Evolutionary conservation across 108 stramenopile species (phyloP).

Genomic region (Discostella pseudostelligera): DNA sequence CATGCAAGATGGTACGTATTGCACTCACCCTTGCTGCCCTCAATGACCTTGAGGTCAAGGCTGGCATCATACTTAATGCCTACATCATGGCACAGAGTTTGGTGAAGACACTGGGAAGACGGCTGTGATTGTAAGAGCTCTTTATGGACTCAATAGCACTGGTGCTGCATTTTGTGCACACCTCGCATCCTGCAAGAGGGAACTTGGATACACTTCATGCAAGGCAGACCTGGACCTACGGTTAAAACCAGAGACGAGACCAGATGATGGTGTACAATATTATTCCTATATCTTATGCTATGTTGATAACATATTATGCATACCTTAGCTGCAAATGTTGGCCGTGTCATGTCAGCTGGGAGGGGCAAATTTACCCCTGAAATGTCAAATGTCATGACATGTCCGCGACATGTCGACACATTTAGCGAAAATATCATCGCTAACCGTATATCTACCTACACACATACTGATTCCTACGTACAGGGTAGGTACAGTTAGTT

Average conservation of each 20-base stretch:
- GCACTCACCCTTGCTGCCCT: constrained; percentile 41
- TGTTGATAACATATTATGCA: constrained; percentile 23
- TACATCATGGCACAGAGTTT: constrained; percentile 32
- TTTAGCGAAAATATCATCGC: too few relatives aligned
- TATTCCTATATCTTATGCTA: constrained; percentile 35
- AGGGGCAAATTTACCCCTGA: too few relatives aligned
- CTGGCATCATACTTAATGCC: constrained; percentile 26
- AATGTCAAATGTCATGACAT: too few relatives aligned
- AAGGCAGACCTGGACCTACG: constrained; percentile 28
- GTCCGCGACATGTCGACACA: too few relatives aligned
- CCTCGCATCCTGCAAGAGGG: constrained; percentile 19
- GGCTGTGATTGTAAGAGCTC: constrained; percentile 22
- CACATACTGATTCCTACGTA: too few relatives aligned
- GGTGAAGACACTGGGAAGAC: constrained; percentile 26
- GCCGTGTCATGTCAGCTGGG: too few relatives aligned
- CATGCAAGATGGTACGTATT: constrained; percentile 37
- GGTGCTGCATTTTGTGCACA: constrained; percentile 8
- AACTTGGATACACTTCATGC: constrained; percentile 24
- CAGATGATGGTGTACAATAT: constrained; percentile 20
- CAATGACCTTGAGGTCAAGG: constrained; percentile 30
- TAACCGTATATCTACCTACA: too few relatives aligned
- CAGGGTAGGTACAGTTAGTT: too few relatives aligned
- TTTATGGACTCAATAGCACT: constrained; percentile 38
- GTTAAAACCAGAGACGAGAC: constrained; percentile 7
- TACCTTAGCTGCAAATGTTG: too few relatives aligned